A percentile compares a stretch with the other conserved stretches of the same genome.
These are phyloP conservation scores for Penicillium verhagenii DNA, from an alignment of 495 filamentous ascomycete genomes.

Conservation along the genomic window DNA sequence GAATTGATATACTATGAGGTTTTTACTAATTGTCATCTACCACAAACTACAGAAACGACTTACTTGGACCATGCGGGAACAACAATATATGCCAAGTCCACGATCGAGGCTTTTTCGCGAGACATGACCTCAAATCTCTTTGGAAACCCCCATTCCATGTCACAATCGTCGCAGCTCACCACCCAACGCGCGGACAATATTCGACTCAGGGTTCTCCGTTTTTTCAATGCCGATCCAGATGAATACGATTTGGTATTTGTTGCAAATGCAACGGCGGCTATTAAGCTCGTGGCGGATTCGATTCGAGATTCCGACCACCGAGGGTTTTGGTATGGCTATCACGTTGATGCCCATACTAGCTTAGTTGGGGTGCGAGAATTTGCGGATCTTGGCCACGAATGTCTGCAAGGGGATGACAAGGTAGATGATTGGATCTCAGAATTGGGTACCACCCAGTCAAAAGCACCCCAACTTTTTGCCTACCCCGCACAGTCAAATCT, in stretches of 20 bases:
- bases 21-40: neutral
- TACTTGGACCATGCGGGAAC: constrained; percentile 96
- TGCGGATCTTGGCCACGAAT: constrained; percentile 57
- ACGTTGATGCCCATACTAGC: constrained; percentile 84
- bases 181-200: constrained; percentile 73
- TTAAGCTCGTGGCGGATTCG: constrained; percentile 80
- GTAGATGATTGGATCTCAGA: constrained; percentile 67
- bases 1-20: neutral
- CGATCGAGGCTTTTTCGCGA: constrained; percentile 71
- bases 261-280: constrained; percentile 86
- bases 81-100: constrained; percentile 75
- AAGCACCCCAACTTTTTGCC: constrained; percentile 60
- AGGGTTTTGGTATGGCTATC: constrained; percentile 82
- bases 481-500: constrained; percentile 94
- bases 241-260: constrained; percentile 90
- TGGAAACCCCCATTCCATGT: constrained; percentile 91
- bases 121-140: constrained; percentile 78
- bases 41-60: constrained; percentile 61
- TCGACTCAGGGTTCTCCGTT: constrained; percentile 66
- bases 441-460: constrained; percentile 18
- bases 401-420: constrained; percentile 63
- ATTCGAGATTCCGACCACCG: constrained; percentile 56
- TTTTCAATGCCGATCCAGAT: constrained; percentile 82
- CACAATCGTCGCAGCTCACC: constrained; percentile 73
- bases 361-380: constrained; percentile 79